These are phyloP conservation scores for Isabelozyma rhagii DNA, from an alignment of 805 yeast species.

Conservation along the genomic window DNA sequence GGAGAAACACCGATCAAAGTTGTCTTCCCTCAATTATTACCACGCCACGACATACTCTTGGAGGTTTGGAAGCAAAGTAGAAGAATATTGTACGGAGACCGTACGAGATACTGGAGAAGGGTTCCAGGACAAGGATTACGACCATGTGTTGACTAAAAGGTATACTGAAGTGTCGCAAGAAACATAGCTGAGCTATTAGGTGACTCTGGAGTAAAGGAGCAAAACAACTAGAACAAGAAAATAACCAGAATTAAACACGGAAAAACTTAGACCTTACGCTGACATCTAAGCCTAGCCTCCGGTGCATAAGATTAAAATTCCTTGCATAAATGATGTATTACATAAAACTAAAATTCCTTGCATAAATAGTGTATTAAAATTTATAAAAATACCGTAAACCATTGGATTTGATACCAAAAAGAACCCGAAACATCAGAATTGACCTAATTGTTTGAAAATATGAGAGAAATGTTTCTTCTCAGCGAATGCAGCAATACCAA, in stretches of 20 bases:
- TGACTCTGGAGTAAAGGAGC: background rate
- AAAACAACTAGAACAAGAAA: background rate
- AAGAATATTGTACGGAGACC: conserved; percentile 30
- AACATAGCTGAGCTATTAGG: background rate
- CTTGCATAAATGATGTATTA: too few relatives aligned
- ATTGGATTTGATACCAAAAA: background rate
- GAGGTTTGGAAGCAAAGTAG: conserved; percentile 39
- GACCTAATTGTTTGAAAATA: conserved; percentile 29
- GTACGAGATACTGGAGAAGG: conserved; percentile 27
- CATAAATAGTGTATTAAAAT: background rate
- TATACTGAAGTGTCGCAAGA: background rate
- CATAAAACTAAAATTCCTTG: background rate
- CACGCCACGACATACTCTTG: conserved; percentile 37
- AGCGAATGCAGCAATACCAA: conserved; percentile 28
- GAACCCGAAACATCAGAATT: background rate
- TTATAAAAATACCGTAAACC: background rate
- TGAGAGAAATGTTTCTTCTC: conserved; percentile 25
- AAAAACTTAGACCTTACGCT: too few relatives aligned
- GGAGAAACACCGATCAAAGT: conserved; percentile 21
- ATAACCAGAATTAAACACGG: background rate
- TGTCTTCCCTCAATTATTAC: conserved; percentile 41
- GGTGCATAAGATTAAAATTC: too few relatives aligned
- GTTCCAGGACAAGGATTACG: conserved; percentile 37
- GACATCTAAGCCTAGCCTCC: too few relatives aligned
- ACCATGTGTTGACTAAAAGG: conserved; percentile 7